Base-by-base conservation (phyloP, 306 rosid genomes). In the Luffa acutangula region DNA sequence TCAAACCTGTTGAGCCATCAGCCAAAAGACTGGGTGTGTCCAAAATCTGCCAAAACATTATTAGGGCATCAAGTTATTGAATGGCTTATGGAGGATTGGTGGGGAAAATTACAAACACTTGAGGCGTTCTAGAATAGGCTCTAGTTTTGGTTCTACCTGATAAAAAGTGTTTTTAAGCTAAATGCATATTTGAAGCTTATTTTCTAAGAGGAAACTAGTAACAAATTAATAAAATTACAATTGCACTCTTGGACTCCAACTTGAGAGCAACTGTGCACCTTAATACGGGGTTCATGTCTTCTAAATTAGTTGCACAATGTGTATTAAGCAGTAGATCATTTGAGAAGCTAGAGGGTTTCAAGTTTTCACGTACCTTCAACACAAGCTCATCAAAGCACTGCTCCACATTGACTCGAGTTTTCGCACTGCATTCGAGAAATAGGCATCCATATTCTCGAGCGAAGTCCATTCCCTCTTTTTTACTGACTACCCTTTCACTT, bases 301-400 rank as follows among this genome's bases (percentile, higher is more conserved):
- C 49, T 5, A 66, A 39, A 37, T 39, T 18, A 39, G 59, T 25
- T 6, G 14, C 58, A 72, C 9, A 66, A 41, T 66, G 18, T 46
- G 41, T 48, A 72, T 46, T 12, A 11, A 71, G 53, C 20, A 20
- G 21, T 21, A 10, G 8, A 3, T 34, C 14, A 36, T 20, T 4
- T 71, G 73, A 31, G 18, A 11, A 52, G 46, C 8, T 52, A 52
- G 10, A 57, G 39, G 7, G 42, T 57, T 36, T 20, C 42, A 21
- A 25, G 39, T 54, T 54, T 66, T 51, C 31, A 15, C 80, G 67
- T 85, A 96, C 98, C 97, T 93, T 96, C 81, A 96, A 82, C 81
- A 96, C 97, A 82, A 90, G 99, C 85, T 96, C 99, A 76, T 96
- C 99, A 81, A 96, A 96, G 92, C 99, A 96, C 73, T 91, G 97